phyloP scores from a whole-genome alignment of 768 basidiomycete species.

The Daedalea quercina region DNA sequence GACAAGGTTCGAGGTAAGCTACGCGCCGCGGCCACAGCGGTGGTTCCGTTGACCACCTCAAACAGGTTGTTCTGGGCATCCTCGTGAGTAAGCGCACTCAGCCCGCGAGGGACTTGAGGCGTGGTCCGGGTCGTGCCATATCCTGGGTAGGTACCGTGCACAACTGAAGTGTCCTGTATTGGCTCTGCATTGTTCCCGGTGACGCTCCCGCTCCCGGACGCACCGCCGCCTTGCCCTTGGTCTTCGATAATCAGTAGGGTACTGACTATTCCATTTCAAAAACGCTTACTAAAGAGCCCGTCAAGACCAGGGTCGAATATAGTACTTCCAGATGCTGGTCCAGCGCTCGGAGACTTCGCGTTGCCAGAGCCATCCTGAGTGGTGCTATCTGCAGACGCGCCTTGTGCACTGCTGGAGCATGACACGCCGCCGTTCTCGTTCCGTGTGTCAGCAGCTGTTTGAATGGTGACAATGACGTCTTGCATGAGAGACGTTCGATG shows the following conservation, averaged over 20 bases:
- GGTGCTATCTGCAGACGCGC: slow-evolving; percentile 3
- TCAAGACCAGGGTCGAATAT: background rate
- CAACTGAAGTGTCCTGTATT: too few species aligned
- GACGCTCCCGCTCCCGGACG: background rate
- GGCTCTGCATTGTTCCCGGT: background rate
- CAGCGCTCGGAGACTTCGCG: slow-evolving; percentile 1
- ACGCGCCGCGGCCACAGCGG: background rate
- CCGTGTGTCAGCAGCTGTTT: background rate
- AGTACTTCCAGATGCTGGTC: background rate
- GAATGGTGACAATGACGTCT: too few species aligned
- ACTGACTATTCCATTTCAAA: background rate
- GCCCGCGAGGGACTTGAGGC: background rate
- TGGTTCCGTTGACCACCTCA: background rate
- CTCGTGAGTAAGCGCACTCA: background rate
- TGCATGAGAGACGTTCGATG: too few species aligned
- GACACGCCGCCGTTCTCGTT: slow-evolving; percentile 7
- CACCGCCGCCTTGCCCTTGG: background rate
- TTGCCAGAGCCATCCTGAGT: background rate
- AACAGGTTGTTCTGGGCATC: background rate
- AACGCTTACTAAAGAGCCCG: background rate
- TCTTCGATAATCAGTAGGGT: background rate
- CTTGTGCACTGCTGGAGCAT: slow-evolving; percentile 3
- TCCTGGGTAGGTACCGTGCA: background rate
- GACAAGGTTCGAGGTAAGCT: background rate
- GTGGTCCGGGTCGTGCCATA: background rate